Evolutionary conservation across 2,329 filamentous ascomycete species (phyloP), one percentile per base, ranked within the genome.

Genomic region (Colletotrichum navitas): DNA sequence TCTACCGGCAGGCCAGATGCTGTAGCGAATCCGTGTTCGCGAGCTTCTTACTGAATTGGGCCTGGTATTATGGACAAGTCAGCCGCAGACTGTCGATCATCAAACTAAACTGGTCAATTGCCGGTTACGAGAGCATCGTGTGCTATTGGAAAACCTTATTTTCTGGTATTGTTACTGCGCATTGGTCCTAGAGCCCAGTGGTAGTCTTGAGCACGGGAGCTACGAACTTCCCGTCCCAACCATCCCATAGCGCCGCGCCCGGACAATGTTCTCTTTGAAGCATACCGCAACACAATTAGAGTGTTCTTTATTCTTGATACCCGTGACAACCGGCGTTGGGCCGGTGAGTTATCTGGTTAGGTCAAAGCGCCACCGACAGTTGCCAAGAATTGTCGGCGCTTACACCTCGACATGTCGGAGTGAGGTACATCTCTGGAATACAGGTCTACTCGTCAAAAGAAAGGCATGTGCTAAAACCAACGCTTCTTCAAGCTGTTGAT

Each of bases 331-430:
- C 62, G 14, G 39, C 5, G 18, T 18, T 18, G 52, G 26, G 21
- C 60, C 8, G 21, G 43, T 5, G 8, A 7, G 49, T 29, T 6
- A 21, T 26, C 21, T 11, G 1, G 21, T 24, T 24, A 10, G 16
- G 34, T 18, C 24, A 21, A 56, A 62, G 63, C 63, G 56, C 49
- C 68, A 71, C 68, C 61, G 34, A 41, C 63, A 34, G 29, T 18
- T 56, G 68, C 56, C 49, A 36, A 26, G 24, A 21, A 26, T 6
- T 26, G 8, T n/a, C 21, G 3, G 21, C n/a, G 18, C 32, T 60
- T 12, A 5, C 12, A 5, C 16, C 10, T 26, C 47, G 14, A 51
- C 47, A 51, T 14, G 24, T 7, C 16, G 41, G 16, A 5, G 7
- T 43, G 16, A 21, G 18, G 41, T 7, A 21, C 1, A 4, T 43